Base-by-base conservation (phyloP, 352 stramenopile species). In the Globisporangium recalcitrans region DNA sequence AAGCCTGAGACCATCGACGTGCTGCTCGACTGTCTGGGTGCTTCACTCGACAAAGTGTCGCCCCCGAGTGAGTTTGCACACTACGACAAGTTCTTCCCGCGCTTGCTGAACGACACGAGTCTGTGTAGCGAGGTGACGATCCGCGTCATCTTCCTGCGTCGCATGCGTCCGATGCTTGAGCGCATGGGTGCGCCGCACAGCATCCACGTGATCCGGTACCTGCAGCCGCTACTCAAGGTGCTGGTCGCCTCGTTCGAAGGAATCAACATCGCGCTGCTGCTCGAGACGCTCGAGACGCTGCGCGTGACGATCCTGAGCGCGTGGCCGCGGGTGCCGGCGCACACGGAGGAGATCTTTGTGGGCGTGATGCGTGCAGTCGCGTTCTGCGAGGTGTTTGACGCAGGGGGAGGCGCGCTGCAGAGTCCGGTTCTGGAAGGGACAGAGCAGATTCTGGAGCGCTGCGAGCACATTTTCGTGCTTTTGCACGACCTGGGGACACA, bases 151-250 rank as follows among this genome's bases (percentile, higher is more conserved):
- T 90, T 87, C n/a, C 71, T 90, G 4, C 72, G 72, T 1, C 70
- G 78, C 31, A 32, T 93, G 3, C 77, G 81, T 1, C 59, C 63
- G 21, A 65, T 89, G 26, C 63, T 91, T 26, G 31, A 32, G 11
- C 70, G 71, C 4, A 75, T 91, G 29, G 84, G 86, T 0, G 80
- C 78, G 3, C 86, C 86, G 0, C 69, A 88, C 38, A 93, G 84
- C 31, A 61, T 93, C 9, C 78, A 90, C 21, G 27, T 87, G 34
- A 76, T 93, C 51, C 77, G 76, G 29, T 95, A 90, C 60, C 54
- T 95, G 24, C 86, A 93, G 61, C 78, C 86, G 21, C 65, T 95
- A 38, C 67, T 93, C 59, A 91, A 91, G 54, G 82, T 93, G 21
- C 49, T 91, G 22, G 22, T 86, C 19, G 81, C 79, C 2, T 79